Evolutionary conservation across 2,329 filamentous ascomycete species (phyloP).

Genomic region (Exserohilum rostratum): DNA sequence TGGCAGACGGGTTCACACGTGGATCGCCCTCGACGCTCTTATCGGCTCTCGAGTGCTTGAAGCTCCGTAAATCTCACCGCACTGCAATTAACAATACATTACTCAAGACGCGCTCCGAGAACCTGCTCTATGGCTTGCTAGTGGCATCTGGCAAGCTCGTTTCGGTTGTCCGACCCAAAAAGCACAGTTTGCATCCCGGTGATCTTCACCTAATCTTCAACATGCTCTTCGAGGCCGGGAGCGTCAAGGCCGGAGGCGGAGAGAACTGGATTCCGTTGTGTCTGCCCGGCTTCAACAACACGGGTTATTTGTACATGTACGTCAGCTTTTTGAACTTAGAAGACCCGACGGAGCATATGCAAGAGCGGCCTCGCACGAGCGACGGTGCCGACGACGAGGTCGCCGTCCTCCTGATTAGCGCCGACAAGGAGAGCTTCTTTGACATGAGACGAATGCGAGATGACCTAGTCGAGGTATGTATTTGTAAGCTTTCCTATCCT

Average conservation of each 20-base stretch:
- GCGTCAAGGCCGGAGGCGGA: constrained; percentile 87
- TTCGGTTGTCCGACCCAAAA: constrained; percentile 90
- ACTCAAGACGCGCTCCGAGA: constrained; percentile 75
- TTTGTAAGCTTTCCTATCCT: constrained; percentile 1
- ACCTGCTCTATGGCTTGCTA: constrained; percentile 88
- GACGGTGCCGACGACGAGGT: constrained; percentile 68
- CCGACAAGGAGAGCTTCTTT: constrained; percentile 93
- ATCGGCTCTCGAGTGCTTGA: constrained; percentile 91
- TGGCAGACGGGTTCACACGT: constrained; percentile 92
- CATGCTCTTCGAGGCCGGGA: constrained; percentile 96
- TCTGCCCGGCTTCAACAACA: constrained; percentile 95
- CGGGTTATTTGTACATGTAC: constrained; percentile 98
- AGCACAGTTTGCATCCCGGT: constrained; percentile 92
- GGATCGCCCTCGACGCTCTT: constrained; percentile 89
- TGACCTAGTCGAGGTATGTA: constrained; percentile 61
- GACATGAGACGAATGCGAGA: constrained; percentile 76
- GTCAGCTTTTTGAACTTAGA: constrained; percentile 86
- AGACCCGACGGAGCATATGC: constrained; percentile 52
- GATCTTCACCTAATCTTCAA: constrained; percentile 98
- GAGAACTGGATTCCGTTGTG: constrained; percentile 98
- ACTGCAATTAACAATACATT: constrained; percentile 86
- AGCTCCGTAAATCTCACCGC: constrained; percentile 84
- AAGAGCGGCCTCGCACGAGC: constrained; percentile 46
- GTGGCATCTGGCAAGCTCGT: constrained; percentile 92
- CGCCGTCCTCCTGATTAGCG: constrained; percentile 90